Evolutionary conservation across 1,284 basidiomycete species (phyloP).

Genomic region (Apiotrichum domesticum): DNA sequence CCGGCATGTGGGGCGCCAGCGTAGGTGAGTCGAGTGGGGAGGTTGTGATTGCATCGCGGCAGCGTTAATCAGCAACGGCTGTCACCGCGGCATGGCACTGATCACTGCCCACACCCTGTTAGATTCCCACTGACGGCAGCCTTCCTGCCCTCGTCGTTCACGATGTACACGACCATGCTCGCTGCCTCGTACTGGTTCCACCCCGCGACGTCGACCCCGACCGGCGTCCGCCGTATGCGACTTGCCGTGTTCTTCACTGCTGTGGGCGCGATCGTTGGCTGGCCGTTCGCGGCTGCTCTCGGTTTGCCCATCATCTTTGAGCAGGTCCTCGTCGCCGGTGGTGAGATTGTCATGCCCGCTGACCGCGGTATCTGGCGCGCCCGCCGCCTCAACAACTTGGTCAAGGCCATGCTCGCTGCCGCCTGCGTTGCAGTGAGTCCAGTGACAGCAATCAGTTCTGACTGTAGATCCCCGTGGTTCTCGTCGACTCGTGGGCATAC

Average conservation of each 20-base stretch:
- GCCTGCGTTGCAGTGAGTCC: conserved; percentile 62
- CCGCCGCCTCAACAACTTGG: conserved; percentile 59
- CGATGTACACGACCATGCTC: conserved; percentile 82
- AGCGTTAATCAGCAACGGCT: no score
- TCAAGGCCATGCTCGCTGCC: conserved; percentile 57
- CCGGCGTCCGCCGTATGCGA: conserved; percentile 53
- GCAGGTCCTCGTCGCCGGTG: conserved; percentile 73
- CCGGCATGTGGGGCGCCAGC: conserved; percentile 90
- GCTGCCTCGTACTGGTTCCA: conserved; percentile 72
- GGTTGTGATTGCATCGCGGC: background rate
- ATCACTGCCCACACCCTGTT: background rate
- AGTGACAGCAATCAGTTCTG: background rate
- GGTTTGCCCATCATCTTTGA: conserved; percentile 86
- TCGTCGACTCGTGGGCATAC: conserved; percentile 82
- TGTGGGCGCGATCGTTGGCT: conserved; percentile 80
- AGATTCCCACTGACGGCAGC: conserved; percentile 50
- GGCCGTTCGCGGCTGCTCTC: conserved; percentile 88
- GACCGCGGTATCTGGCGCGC: conserved; percentile 55
- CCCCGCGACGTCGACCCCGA: conserved; percentile 56
- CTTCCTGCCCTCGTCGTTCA: conserved; percentile 88
- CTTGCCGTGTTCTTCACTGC: conserved; percentile 68
- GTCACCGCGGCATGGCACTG: no score
- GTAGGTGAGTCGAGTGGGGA: conserved; percentile 53
- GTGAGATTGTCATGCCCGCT: conserved; percentile 60
- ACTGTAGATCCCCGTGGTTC: conserved; percentile 59